These are phyloP conservation scores for Pholiota molesta DNA, from an alignment of 768 basidiomycete genomes.

Conservation along the genomic window DNA sequence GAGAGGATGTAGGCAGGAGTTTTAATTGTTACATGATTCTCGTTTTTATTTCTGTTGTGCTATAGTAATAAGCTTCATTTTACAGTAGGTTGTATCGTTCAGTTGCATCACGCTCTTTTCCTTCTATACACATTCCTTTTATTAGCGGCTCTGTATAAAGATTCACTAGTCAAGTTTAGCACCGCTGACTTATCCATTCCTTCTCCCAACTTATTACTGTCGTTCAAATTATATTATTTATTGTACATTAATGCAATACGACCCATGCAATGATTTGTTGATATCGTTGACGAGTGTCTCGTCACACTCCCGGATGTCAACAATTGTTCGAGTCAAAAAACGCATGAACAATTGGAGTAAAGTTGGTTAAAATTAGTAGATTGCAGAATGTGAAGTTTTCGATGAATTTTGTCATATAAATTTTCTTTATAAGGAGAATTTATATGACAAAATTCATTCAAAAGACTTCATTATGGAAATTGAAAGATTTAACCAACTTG, in stretches of 20 bases:
- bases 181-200: not conserved
- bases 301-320: no score
- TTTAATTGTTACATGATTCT: not conserved
- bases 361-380: no score
- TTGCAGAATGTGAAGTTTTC: no score
- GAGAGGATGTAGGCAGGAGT: not conserved
- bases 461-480: no score
- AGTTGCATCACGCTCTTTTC: not conserved
- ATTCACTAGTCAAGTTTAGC: not conserved
- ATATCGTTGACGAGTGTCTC: no score
- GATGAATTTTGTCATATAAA: no score
- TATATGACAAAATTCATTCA: no score
- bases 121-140: not conserved
- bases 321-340: no score
- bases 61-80: not conserved
- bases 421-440: no score
- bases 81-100: not conserved
- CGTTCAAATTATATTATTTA: not conserved
- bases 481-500: no score
- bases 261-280: not conserved
- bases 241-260: not conserved
- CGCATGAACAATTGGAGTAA: no score
- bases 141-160: not conserved
- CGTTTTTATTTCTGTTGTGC: not conserved
- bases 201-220: not conserved